These are phyloP conservation scores for Guadua angustifolia DNA, from an alignment of 176 grass and related monocot genomes.

Conservation along the genomic window DNA sequence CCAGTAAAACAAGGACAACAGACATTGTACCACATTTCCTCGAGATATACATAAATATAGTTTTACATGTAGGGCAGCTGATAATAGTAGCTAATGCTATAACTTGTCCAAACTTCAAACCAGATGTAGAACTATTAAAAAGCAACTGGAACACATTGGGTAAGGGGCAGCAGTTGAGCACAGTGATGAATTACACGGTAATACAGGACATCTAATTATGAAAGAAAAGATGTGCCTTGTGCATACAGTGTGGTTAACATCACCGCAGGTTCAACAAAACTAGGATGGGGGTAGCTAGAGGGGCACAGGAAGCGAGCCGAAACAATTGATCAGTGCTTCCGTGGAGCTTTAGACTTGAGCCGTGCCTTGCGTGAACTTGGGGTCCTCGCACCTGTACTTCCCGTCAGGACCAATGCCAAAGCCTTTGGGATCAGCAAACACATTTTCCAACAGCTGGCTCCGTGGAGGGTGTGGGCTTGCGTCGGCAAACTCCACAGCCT, in stretches of 20 bases:
- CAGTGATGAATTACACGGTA: conserved; percentile 22
- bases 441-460: conserved; percentile 88
- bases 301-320: conserved; percentile 22
- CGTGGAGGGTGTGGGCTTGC: conserved; percentile 80
- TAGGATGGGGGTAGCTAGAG: conserved; percentile 25
- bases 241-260: conserved; percentile 27
- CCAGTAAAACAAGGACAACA: background rate
- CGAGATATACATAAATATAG: background rate
- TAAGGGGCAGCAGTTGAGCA: background rate
- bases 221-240: conserved; percentile 35
- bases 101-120: background rate
- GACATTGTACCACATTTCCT: background rate
- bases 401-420: conserved; percentile 95
- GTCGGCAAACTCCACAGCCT: conserved; percentile 92
- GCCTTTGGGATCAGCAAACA: conserved; percentile 87
- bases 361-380: conserved; percentile 83
- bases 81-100: background rate
- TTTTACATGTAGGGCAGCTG: background rate
- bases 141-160: conserved; percentile 19
- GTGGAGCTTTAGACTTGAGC: conserved; percentile 71
- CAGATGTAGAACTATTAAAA: background rate
- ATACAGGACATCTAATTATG: conserved; percentile 16
- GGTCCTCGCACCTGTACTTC: conserved; percentile 91
- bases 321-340: conserved; percentile 6
- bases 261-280: conserved; percentile 44